Evolutionary conservation across 306 rosid genomes (phyloP).

Genomic region (Prunus dulcis): DNA sequence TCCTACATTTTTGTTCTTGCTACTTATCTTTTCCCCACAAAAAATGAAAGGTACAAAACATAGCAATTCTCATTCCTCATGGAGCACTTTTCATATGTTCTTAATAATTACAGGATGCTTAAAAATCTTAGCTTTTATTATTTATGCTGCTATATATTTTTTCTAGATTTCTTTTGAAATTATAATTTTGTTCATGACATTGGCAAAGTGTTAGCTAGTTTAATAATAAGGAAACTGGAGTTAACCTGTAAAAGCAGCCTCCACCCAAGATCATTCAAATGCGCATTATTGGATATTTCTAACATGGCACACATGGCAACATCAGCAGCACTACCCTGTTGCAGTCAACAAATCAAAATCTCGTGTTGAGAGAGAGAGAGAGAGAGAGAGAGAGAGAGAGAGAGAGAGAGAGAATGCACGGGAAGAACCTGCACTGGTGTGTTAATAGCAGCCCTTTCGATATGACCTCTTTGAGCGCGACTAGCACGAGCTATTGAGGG

Average conservation of each 20-base stretch:
- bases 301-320: slow-evolving; percentile 99
- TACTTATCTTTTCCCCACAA: too few relatives aligned
- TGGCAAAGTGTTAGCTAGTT: background rate
- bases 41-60: background rate
- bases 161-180: background rate
- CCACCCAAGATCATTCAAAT: slow-evolving; percentile 85
- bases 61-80: background rate
- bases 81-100: background rate
- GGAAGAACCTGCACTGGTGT: slow-evolving; percentile 87
- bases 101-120: background rate
- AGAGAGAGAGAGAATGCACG: slow-evolving; percentile 1
- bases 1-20: too few relatives aligned
- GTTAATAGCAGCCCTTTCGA: slow-evolving; percentile 94
- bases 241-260: slow-evolving; percentile 85
- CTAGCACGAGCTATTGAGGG: slow-evolving; percentile 62
- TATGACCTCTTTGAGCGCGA: slow-evolving; percentile 72
- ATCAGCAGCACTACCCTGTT: slow-evolving; percentile 98
- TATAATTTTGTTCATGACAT: background rate
- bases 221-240: background rate
- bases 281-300: slow-evolving; percentile 58
- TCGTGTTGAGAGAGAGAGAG: slow-evolving; percentile 5
- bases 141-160: background rate
- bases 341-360: slow-evolving; percentile 22
- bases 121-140: background rate
- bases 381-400: slow-evolving; percentile 7